Conservation (phyloP, 441 rosid species). For the Pelargonium myrrhifolium region DNA sequence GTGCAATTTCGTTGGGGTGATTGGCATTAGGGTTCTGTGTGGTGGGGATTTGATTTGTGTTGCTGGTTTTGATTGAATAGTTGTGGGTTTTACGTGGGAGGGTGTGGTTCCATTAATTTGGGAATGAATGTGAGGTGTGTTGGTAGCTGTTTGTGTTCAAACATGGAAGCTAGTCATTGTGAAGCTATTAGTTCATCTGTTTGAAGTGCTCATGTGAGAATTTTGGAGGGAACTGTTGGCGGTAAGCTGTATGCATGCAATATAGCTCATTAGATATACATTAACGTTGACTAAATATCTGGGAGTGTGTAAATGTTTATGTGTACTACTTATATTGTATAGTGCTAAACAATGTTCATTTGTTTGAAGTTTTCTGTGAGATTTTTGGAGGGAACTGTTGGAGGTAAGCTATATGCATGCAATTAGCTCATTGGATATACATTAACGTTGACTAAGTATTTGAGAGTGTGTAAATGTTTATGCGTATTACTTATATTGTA, state of each 20-base stretch:
- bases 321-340: too few relatives aligned
- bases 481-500: too few relatives aligned
- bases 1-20: background rate
- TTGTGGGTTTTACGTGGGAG: background rate
- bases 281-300: too few relatives aligned
- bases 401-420: background rate
- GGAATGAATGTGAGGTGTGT: background rate
- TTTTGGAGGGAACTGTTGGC: conserved; percentile 2
- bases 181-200: background rate
- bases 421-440: background rate
- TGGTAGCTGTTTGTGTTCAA: conserved; percentile 1
- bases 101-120: background rate
- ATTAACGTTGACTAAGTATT: too few relatives aligned
- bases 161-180: background rate
- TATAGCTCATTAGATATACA: background rate
- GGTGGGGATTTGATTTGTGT: background rate
- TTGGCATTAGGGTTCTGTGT: background rate
- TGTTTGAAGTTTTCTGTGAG: background rate
- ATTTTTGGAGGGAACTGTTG: conserved; percentile 3
- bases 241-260: background rate
- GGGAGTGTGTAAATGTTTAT: too few relatives aligned
- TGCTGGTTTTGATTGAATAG: background rate
- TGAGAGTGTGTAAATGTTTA: too few relatives aligned
- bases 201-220: background rate
- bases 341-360: too few relatives aligned